phyloP scores from a whole-genome alignment of 768 basidiomycete genomes.

The Mycena belliarum region DNA sequence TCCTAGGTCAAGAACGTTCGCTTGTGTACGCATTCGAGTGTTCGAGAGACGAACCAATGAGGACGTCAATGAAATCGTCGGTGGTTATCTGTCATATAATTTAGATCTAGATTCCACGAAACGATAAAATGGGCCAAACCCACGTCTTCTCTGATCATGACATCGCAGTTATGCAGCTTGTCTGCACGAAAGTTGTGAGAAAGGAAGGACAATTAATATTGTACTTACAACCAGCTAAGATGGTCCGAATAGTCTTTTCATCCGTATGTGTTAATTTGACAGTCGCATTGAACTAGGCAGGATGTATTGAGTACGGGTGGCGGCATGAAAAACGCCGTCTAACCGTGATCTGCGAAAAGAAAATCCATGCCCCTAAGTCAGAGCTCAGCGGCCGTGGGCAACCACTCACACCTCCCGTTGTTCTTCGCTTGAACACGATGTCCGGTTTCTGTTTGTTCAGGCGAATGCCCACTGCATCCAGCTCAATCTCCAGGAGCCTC shows the following conservation, averaged over 20 bases:
- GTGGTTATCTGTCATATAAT: slow-evolving; percentile 71
- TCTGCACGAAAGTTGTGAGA: slow-evolving; percentile 41
- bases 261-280: slow-evolving; percentile 94
- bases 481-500: slow-evolving; percentile 82
- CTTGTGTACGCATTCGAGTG: neutral
- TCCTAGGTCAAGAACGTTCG: slow-evolving; percentile 41
- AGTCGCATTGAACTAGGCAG: slow-evolving; percentile 73
- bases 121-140: slow-evolving; percentile 21
- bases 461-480: slow-evolving; percentile 96
- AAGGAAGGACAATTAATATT: neutral
- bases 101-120: neutral
- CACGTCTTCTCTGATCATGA: slow-evolving; percentile 98
- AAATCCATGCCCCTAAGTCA: neutral
- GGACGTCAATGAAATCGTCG: slow-evolving; percentile 98
- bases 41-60: slow-evolving; percentile 65
- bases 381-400: neutral
- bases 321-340: slow-evolving; percentile 16
- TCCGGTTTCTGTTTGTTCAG: slow-evolving; percentile 90
- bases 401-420: slow-evolving; percentile 81
- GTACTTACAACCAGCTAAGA: slow-evolving; percentile 80
- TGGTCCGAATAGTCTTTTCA: slow-evolving; percentile 91
- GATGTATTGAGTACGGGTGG: neutral
- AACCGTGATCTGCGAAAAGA: slow-evolving; percentile 82
- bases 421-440: slow-evolving; percentile 91
- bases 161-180: slow-evolving; percentile 92